A percentile compares a stretch with the other conserved stretches of the same genome.
Evolutionary conservation across 257 asterid genomes (phyloP).

Genomic region (Solanum boliviense): DNA sequence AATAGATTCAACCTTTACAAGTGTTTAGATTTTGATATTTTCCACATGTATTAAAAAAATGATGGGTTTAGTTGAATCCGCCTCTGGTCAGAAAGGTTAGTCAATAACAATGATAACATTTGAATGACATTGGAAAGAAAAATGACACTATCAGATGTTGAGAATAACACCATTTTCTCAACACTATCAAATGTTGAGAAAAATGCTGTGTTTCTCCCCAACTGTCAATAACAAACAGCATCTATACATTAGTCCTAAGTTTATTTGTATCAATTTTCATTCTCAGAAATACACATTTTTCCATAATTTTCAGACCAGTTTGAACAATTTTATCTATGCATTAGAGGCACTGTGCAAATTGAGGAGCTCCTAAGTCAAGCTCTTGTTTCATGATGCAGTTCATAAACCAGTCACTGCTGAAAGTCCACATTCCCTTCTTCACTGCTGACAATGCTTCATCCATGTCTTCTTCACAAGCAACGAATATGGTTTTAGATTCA

Average conservation of each 20-base stretch:
- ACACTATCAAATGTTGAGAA: no score
- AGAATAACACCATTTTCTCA: background rate
- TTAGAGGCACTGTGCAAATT: constrained; percentile 65
- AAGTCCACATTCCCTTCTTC: constrained; percentile 55
- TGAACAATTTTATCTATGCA: background rate
- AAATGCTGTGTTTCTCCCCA: background rate
- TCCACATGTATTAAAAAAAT: background rate
- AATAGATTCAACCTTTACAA: background rate
- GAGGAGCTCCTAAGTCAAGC: constrained; percentile 74
- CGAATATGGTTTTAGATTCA: constrained; percentile 36
- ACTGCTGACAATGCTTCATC: constrained; percentile 66
- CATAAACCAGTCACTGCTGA: constrained; percentile 82
- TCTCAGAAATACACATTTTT: background rate
- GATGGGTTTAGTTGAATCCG: background rate
- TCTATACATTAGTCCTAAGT: background rate
- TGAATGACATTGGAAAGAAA: background rate
- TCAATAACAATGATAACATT: background rate
- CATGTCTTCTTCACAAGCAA: constrained; percentile 82
- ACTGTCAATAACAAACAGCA: background rate
- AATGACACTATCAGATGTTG: background rate
- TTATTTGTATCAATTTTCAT: background rate
- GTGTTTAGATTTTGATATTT: background rate
- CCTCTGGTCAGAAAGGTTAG: background rate
- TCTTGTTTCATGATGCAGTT: constrained; percentile 78
- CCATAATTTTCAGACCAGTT: background rate